phyloP scores from a whole-genome alignment of 495 filamentous ascomycete species.

The Penicillium atrosanguineum region DNA sequence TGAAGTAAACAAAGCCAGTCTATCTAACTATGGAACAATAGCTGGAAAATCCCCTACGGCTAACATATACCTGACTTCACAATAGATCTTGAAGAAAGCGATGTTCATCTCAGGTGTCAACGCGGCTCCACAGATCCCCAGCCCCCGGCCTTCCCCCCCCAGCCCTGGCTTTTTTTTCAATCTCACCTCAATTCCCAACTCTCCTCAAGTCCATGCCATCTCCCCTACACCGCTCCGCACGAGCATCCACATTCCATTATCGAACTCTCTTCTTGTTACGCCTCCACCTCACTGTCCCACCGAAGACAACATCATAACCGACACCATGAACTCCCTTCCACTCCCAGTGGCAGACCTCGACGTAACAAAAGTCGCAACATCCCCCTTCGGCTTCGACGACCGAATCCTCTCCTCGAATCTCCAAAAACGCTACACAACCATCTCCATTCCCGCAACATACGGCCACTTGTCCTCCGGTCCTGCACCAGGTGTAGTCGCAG shows the following conservation, averaged over 20 bases:
- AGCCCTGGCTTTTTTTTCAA: background rate
- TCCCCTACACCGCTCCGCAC: background rate
- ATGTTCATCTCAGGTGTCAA: background rate
- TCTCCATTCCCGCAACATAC: conserved; percentile 70
- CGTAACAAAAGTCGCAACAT: background rate
- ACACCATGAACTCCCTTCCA: conserved; percentile 11
- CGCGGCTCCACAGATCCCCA: background rate
- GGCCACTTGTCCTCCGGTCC: conserved; percentile 57
- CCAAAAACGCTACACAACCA: conserved; percentile 30
- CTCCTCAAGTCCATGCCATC: background rate
- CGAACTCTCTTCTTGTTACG: background rate
- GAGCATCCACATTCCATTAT: background rate
- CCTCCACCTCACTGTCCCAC: background rate
- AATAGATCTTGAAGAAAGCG: background rate
- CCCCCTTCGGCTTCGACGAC: background rate
- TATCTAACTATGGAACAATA: too few species aligned
- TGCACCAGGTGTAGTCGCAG: conserved; percentile 69
- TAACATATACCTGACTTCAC: background rate
- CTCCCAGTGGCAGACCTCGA: conserved; percentile 5
- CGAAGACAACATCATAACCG: background rate
- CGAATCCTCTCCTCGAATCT: conserved; percentile 12
- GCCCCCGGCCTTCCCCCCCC: background rate
- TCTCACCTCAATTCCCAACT: background rate
- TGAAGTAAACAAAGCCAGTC: too few species aligned
- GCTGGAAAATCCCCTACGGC: too few species aligned